phyloP scores from a whole-genome alignment of 208 protist species.

The Leishmania amazonensis region DNA sequence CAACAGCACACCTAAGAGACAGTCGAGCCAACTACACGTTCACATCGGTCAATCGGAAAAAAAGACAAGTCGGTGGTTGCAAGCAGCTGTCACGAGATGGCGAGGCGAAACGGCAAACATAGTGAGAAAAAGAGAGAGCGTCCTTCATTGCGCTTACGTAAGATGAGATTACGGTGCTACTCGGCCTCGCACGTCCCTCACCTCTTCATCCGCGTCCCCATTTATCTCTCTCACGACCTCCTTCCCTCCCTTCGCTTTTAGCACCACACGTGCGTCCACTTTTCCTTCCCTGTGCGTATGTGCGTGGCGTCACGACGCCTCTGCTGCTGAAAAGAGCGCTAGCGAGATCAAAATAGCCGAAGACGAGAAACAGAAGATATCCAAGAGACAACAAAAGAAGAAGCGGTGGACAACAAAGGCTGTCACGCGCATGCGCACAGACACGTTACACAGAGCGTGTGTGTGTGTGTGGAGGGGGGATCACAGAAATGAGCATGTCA shows the following conservation, averaged over 20 bases:
- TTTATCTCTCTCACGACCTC: not conserved
- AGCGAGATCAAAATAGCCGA: not conserved
- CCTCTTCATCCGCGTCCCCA: not conserved
- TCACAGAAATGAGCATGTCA: not conserved
- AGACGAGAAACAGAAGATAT: constrained; percentile 4
- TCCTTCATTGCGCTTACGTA: not conserved
- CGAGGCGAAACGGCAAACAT: not conserved
- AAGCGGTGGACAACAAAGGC: not conserved
- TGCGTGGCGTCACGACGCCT: not conserved
- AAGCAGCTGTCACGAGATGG: not conserved
- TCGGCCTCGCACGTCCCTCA: not conserved
- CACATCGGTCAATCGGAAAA: not conserved
- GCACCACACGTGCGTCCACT: not conserved
- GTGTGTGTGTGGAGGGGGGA: not conserved
- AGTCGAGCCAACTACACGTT: not conserved
- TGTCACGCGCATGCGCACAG: not conserved
- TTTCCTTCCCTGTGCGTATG: not conserved
- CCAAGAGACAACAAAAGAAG: constrained; percentile 15
- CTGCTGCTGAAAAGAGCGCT: not conserved
- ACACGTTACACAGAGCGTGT: not conserved
- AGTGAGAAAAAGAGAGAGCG: not conserved
- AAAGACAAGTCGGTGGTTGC: not conserved
- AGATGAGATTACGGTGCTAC: no score
- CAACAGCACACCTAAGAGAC: not conserved
- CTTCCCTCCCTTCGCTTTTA: not conserved